Base-by-base conservation (phyloP, 352 stramenopile species). In the Globisporangium nagaii region DNA sequence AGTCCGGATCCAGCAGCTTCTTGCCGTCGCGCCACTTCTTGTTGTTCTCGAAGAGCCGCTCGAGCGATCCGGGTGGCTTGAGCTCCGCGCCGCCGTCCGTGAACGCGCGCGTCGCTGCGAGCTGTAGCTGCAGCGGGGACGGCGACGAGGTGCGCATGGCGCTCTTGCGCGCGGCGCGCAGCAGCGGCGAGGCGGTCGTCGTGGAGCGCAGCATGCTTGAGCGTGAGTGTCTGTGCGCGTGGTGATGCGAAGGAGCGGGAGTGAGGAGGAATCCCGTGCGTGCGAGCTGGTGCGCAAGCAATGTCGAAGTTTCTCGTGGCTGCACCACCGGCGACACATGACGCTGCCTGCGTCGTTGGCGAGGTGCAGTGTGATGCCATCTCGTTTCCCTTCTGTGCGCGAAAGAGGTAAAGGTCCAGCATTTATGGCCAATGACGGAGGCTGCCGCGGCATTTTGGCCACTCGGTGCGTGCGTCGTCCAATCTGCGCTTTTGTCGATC, bases 21-120 rank as follows among this genome's bases (percentile, higher is more conserved):
- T 86, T 93, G 53, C 70, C 65, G 19, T 85, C 67, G 48, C 77
- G 67, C 82, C 82, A 93, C 60, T 81, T 81, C 41, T 75, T 75
- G 65, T 92, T 92, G 65, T 85, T 84, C 40, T 30, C 40, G 31
- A 46, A 46, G 40, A 46, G 40, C 22, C 20, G 22, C 22, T 19
- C 43, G 27, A 49, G 43, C 43, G 27, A 49, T 9, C 43, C 43
- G 8, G 43, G 17, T 17, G 30, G 17, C 43, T 49, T 49, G 43
- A 49, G 27, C 43, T 49, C 43, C 17, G 25, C 27, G 43, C 43
- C 43, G n/a, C 43, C 43, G 25, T 49, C 43, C 9, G 43, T 49
- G 43, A 49, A 49, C 17, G 43, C 43, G 27, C 43, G 43, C 19
- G n/a, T n/a, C n/a, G n/a, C n/a, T n/a, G n/a, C n/a, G n/a, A n/a